Conservation (phyloP, 106 monocot genomes). For the Cymbidium sinense region DNA sequence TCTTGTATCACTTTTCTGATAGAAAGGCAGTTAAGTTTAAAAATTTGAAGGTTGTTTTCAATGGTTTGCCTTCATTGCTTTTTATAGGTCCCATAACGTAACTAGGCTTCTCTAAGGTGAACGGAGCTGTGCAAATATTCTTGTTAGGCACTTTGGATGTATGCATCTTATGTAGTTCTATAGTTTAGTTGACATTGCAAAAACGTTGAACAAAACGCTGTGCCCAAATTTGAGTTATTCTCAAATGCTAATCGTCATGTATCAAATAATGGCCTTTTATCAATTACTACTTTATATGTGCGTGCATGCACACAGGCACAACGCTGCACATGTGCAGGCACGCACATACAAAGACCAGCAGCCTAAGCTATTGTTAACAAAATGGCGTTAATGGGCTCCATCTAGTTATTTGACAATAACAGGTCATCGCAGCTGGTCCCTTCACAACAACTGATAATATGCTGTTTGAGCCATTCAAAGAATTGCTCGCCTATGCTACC, state of each 20-base stretch:
- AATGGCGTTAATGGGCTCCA: neutral
- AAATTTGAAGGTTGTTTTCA: neutral
- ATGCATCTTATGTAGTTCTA: neutral
- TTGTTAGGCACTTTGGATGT: neutral
- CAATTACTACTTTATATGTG: too few species aligned
- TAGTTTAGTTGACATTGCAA: neutral
- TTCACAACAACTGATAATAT: slow-evolving; percentile 93
- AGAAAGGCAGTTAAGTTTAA: neutral
- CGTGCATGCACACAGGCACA: too few species aligned
- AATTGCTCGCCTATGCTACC: slow-evolving; percentile 86
- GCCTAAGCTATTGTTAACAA: neutral
- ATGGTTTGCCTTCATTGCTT: neutral
- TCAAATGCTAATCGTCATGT: neutral
- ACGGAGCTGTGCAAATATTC: neutral
- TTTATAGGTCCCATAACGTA: neutral
- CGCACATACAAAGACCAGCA: too few species aligned
- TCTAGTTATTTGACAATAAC: neutral
- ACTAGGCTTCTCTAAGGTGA: neutral
- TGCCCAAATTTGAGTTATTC: neutral
- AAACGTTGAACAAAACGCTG: neutral
- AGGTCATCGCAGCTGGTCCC: slow-evolving; percentile 90
- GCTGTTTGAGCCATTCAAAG: slow-evolving; percentile 85
- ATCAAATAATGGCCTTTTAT: too few species aligned
- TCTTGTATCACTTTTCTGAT: neutral
- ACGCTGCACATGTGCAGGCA: too few species aligned